A percentile compares a stretch with the other conserved stretches of the same genome.
These are phyloP conservation scores for Ramichloridium luteum DNA, from an alignment of 2,329 filamentous ascomycete species.

Conservation along the genomic window DNA sequence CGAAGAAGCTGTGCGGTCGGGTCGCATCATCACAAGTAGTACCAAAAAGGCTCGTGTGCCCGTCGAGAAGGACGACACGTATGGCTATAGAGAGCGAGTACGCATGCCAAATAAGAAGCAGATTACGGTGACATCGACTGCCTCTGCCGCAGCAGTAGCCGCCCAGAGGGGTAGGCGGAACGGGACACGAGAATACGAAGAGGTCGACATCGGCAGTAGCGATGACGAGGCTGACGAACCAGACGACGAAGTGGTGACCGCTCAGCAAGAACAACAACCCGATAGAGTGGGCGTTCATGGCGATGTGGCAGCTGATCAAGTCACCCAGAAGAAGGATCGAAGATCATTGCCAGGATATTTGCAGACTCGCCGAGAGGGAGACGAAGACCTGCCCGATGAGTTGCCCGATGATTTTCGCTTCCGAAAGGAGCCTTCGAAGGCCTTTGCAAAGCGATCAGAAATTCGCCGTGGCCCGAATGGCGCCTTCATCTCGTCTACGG, in stretches of 20 bases:
- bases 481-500: slow-evolving; percentile 11
- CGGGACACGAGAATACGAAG: slow-evolving; percentile 29
- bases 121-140: slow-evolving; percentile 7
- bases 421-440: slow-evolving; percentile 17
- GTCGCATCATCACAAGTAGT: slow-evolving; percentile 19
- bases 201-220: slow-evolving; percentile 35
- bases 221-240: slow-evolving; percentile 26
- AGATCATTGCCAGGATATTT: slow-evolving; percentile 27
- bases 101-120: slow-evolving; percentile 18
- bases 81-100: slow-evolving; percentile 24
- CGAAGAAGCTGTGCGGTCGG: slow-evolving; percentile 25
- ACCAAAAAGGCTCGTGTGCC: slow-evolving; percentile 22
- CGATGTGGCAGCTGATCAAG: slow-evolving; percentile 4
- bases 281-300: no score
- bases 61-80: slow-evolving; percentile 23
- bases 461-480: slow-evolving; percentile 4
- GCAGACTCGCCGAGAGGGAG: slow-evolving; percentile 22
- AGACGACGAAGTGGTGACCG: slow-evolving; percentile 5
- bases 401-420: slow-evolving; percentile 32
- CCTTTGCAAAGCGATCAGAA: no score
- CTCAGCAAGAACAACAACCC: no score
- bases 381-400: slow-evolving; percentile 30
- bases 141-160: slow-evolving; percentile 9
- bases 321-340: slow-evolving; percentile 5
- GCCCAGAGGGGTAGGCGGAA: slow-evolving; percentile 12